Evolutionary conservation across 192 early-diverging fungal genomes (phyloP).

Genomic region (Backusella liffmaniae): DNA sequence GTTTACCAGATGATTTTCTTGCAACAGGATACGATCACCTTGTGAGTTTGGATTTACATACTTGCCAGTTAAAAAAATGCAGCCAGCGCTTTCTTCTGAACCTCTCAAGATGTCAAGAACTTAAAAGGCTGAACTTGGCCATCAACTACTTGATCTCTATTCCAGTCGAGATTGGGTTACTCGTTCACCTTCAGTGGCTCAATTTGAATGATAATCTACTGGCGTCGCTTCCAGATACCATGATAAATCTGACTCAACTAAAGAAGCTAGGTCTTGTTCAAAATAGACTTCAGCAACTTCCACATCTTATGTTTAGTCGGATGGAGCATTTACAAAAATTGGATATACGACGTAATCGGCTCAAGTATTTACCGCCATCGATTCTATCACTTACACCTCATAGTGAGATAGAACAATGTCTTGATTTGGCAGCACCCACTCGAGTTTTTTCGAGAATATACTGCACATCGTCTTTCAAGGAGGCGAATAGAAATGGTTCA

Average conservation of each 20-base stretch:
- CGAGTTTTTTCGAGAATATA: slow-evolving; percentile 1
- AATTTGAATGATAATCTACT: slow-evolving; percentile 51
- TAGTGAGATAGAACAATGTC: background rate
- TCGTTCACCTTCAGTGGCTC: slow-evolving; percentile 41
- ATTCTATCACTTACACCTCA: slow-evolving; percentile 14
- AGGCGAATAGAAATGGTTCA: slow-evolving; percentile 11
- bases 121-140: slow-evolving; percentile 44
- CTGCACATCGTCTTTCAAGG: background rate
- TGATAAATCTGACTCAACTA: slow-evolving; percentile 38
- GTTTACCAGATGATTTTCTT: slow-evolving; percentile 31
- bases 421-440: slow-evolving; percentile 11
- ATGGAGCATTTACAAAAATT: slow-evolving; percentile 39
- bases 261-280: slow-evolving; percentile 50
- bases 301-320: slow-evolving; percentile 26
- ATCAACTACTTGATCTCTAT: slow-evolving; percentile 42
- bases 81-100: slow-evolving; percentile 1
- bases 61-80: slow-evolving; percentile 32
- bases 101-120: slow-evolving; percentile 15
- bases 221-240: slow-evolving; percentile 26
- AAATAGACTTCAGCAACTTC: slow-evolving; percentile 38
- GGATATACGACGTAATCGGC: slow-evolving; percentile 43
- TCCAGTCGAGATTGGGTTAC: slow-evolving; percentile 36
- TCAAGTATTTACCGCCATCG: slow-evolving; percentile 37
- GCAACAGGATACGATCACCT: slow-evolving; percentile 26
- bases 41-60: slow-evolving; percentile 47